Percentiles rank a stretch among this genome's conserved stretches.
Conservation (phyloP, 805 yeast species). For the Zygotorulaspora chibaensis region DNA sequence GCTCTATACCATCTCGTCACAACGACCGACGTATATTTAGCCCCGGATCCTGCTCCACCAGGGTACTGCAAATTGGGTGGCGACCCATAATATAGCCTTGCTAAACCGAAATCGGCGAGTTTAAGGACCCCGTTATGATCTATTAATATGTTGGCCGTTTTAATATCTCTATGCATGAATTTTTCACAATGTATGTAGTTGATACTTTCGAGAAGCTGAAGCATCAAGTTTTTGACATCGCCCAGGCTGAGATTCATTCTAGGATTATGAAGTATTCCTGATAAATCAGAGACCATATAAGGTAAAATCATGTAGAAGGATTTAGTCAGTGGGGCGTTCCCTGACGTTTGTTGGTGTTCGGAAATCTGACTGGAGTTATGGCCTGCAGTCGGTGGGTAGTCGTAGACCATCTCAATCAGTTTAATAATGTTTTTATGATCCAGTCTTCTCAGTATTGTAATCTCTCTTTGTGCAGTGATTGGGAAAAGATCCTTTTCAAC, state of each 20-base stretch:
- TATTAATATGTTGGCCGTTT: conserved; percentile 89
- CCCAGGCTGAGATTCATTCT: conserved; percentile 52
- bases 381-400: conserved; percentile 33
- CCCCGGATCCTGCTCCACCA: conserved; percentile 42
- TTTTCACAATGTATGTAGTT: conserved; percentile 61
- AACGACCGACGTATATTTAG: conserved; percentile 60
- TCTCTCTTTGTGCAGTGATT: conserved; percentile 90
- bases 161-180: conserved; percentile 83
- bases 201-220: conserved; percentile 74
- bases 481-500: conserved; percentile 63
- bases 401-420: conserved; percentile 73
- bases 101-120: conserved; percentile 94
- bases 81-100: conserved; percentile 64
- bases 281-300: conserved; percentile 86
- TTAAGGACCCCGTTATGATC: conserved; percentile 74
- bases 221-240: conserved; percentile 78
- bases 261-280: conserved; percentile 84
- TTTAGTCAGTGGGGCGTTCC: conserved; percentile 16
- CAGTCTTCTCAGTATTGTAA: conserved; percentile 69
- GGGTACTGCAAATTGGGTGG: conserved; percentile 47
- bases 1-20: conserved; percentile 98
- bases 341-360: conserved; percentile 11
- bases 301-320: conserved; percentile 84
- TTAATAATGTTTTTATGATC: conserved; percentile 69
- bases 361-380: conserved; percentile 6